Evolutionary conservation across 2,329 filamentous ascomycete species (phyloP), one percentile per base, ranked within the genome.

Genomic region (Lecanoromycetidae sp.): DNA sequence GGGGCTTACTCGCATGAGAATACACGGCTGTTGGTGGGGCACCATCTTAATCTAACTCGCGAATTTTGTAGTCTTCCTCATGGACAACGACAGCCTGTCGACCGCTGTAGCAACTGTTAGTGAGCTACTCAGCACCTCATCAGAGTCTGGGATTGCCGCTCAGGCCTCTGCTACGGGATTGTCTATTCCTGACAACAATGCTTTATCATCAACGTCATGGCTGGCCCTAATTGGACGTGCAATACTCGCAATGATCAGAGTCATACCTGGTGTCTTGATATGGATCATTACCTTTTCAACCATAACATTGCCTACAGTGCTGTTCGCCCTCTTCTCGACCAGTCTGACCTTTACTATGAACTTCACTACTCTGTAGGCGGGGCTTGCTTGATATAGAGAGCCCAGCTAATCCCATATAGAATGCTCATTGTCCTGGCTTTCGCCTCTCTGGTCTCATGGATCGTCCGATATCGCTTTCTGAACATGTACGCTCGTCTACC

Each of bases 321-420:
- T 96, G 15, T 98, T 94, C 63, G 84, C 80, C 5, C 71, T 94
- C 52, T 86, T 94, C 60, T 94, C 87, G 5, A 90, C 87, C 54
- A 95, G 85, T 64, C 71, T 94, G 70, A 98, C 91, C 0, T 86
- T 98, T 60, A 98, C 91, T 9, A 93, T 98, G 88, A 96, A 96
- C 63, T 90, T 91, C 57, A 96, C 90, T 17, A 98, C 91, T 15
- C 66, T 98, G 80, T 93, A 78, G 61, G 80, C 58, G 20, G 32
- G 13, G 53, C 47, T 25, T 20, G n/a, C 23, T 17, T 10, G 3
- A 32, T 40, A 20, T 15, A 10, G 22, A 12, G 23, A 7, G 23
- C 17, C 17, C n/a, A 17, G 19, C 30, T 46, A 17, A 55, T 19
- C 20, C 10, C 4, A 13, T 22, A 23, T 36, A 84, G 81, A 39